A percentile compares a stretch with the other conserved stretches of the same genome.
These are phyloP conservation scores for Colletotrichum magnum DNA, from an alignment of 2,329 filamentous ascomycete genomes.

Conservation along the genomic window DNA sequence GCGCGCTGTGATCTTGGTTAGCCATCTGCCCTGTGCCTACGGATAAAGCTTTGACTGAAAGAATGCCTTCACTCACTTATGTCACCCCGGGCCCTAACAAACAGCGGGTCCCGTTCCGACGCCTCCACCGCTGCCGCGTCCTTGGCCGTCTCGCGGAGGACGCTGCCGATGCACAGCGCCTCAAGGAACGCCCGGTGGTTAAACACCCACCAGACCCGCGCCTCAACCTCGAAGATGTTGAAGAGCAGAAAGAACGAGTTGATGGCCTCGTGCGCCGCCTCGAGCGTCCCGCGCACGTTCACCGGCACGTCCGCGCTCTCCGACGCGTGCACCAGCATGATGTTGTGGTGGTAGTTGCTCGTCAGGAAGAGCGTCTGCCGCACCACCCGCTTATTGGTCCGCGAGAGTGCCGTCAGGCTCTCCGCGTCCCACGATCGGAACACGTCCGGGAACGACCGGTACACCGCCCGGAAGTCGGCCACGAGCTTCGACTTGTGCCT, in stretches of 20 bases:
- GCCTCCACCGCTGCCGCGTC: conserved; percentile 62
- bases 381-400: conserved; percentile 75
- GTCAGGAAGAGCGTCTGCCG: conserved; percentile 83
- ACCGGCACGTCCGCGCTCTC: conserved; percentile 75
- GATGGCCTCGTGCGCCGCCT: conserved; percentile 83
- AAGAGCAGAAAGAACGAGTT: conserved; percentile 82
- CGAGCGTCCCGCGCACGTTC: conserved; percentile 78
- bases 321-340: conserved; percentile 83
- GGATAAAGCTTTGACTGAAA: background rate
- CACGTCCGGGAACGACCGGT: conserved; percentile 78
- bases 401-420: conserved; percentile 69
- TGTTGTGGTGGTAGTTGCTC: conserved; percentile 87
- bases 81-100: conserved; percentile 71
- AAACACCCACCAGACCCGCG: conserved; percentile 87
- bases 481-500: conserved; percentile 80
- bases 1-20: conserved; percentile 55
- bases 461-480: conserved; percentile 78
- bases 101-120: conserved; percentile 68
- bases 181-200: conserved; percentile 86
- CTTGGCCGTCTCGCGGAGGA: conserved; percentile 66
- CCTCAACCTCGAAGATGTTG: conserved; percentile 77
- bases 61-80: conserved; percentile 64
- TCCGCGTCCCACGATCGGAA: conserved; percentile 78
- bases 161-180: conserved; percentile 76
- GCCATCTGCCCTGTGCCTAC: background rate